A percentile compares a stretch with the other conserved stretches of the same genome.
phyloP scores from a whole-genome alignment of 2,329 filamentous ascomycete species.

The Elsinoe fawcettii region DNA sequence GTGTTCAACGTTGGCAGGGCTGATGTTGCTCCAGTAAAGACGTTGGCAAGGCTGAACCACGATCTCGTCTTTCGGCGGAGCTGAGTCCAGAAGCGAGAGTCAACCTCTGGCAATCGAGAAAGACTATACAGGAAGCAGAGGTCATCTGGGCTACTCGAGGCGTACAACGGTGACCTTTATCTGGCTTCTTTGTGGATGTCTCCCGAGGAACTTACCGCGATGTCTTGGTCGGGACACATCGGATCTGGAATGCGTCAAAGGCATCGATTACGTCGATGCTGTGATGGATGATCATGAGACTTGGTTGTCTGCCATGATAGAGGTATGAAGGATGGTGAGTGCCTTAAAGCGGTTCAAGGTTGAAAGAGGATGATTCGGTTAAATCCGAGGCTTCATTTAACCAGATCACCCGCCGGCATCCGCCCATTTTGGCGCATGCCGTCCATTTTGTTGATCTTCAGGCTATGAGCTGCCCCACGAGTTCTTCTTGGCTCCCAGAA shows the following conservation, averaged over 20 bases:
- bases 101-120: background rate
- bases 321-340: background rate
- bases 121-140: background rate
- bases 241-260: background rate
- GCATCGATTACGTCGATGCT: background rate
- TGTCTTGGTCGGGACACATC: background rate
- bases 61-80: no score
- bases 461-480: background rate
- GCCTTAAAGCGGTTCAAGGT: background rate
- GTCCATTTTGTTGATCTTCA: background rate
- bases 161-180: background rate
- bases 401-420: conserved; percentile 9
- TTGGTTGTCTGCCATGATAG: background rate
- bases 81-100: background rate
- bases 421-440: background rate
- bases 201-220: background rate
- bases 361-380: background rate
- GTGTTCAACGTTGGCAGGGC: background rate
- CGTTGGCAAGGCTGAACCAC: background rate
- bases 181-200: background rate
- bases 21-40: background rate
- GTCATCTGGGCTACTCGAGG: background rate
- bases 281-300: background rate
- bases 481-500: background rate
- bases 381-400: conserved; percentile 1